phyloP scores from a whole-genome alignment of 306 rosid species.

The Lathyrus aphaca region DNA sequence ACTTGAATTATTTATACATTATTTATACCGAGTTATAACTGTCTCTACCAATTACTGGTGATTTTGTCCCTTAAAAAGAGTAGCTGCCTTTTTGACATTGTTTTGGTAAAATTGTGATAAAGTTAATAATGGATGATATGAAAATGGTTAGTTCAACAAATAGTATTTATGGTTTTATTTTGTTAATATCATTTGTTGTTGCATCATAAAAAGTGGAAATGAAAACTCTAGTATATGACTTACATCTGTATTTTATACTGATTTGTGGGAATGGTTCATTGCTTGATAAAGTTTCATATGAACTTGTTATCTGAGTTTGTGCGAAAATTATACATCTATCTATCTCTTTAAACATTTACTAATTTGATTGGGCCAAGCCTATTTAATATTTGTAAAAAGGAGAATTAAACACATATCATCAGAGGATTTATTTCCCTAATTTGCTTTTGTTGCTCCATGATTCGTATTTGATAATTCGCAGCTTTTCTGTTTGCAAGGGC shows the following conservation, averaged over 20 bases:
- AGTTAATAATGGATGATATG: background rate
- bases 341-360: slow-evolving; percentile 5
- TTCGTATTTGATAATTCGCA: slow-evolving; percentile 45
- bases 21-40: slow-evolving; percentile 5
- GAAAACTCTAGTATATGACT: slow-evolving; percentile 8
- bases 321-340: background rate
- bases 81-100: background rate
- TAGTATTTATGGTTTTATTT: background rate
- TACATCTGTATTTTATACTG: slow-evolving; percentile 26
- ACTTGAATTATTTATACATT: slow-evolving; percentile 19
- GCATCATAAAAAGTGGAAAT: slow-evolving; percentile 3
- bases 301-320: background rate
- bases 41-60: slow-evolving; percentile 15
- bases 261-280: slow-evolving; percentile 1
- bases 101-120: slow-evolving; percentile 24
- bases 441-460: slow-evolving; percentile 29
- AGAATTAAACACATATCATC: background rate
- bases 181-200: background rate
- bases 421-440: background rate
- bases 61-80: slow-evolving; percentile 14
- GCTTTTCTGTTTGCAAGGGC: slow-evolving; percentile 70
- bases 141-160: slow-evolving; percentile 5
- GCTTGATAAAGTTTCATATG: background rate
- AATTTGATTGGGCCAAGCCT: background rate
- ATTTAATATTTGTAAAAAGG: background rate